Conservation (phyloP, 2,329 filamentous ascomycete genomes). For the Cladorrhinum sp. region DNA sequence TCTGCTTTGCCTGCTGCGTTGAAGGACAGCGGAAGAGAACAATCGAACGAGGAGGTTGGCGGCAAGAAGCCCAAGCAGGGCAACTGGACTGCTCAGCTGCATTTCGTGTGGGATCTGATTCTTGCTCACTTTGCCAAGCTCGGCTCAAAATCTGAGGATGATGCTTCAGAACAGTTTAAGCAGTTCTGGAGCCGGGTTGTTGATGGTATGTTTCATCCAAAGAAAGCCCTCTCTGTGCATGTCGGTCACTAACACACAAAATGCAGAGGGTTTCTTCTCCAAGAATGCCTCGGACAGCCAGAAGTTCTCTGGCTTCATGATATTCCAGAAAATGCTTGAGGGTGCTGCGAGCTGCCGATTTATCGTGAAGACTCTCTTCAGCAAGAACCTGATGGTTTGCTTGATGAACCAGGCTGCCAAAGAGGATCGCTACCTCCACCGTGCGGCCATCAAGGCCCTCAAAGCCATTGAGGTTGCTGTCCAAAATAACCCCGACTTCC, state of each 20-base stretch:
- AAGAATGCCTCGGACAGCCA: conserved; percentile 78
- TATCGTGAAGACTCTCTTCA: conserved; percentile 65
- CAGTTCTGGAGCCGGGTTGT: conserved; percentile 85
- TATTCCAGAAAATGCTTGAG: conserved; percentile 74
- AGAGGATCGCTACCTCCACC: conserved; percentile 74
- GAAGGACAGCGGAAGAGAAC: conserved; percentile 66
- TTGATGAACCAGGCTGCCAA: conserved; percentile 79
- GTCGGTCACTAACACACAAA: conserved; percentile 17
- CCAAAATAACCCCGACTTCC: conserved; percentile 56
- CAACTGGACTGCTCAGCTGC: conserved; percentile 74
- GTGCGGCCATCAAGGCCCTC: conserved; percentile 72
- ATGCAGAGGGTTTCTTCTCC: conserved; percentile 75
- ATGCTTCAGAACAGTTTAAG: conserved; percentile 53
- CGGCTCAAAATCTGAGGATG: conserved; percentile 30
- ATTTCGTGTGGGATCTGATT: conserved; percentile 84
- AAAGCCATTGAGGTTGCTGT: conserved; percentile 66
- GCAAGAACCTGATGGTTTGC: conserved; percentile 76
- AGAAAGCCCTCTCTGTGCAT: background rate
- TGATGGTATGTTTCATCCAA: conserved; percentile 62
- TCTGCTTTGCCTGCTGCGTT: conserved; percentile 70
- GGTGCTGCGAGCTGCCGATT: conserved; percentile 46
- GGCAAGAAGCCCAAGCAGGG: conserved; percentile 58
- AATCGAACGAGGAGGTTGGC: conserved; percentile 44
- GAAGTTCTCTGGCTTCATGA: conserved; percentile 87
- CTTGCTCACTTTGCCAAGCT: conserved; percentile 51